phyloP scores from a whole-genome alignment of 2,329 filamentous ascomycete genomes.

The Akanthomyces dipterigenus region DNA sequence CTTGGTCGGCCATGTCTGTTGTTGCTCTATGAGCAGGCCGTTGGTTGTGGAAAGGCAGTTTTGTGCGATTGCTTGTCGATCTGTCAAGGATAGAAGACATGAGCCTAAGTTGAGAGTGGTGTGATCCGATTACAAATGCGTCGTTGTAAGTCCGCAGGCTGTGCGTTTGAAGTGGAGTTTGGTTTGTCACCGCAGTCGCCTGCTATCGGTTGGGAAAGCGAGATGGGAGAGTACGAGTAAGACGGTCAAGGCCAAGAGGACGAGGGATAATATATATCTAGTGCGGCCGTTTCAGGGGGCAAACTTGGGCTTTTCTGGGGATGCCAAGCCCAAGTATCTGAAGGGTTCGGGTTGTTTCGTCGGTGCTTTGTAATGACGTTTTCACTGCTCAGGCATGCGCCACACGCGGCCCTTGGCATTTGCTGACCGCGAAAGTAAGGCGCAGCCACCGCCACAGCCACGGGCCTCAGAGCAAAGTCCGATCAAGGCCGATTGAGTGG shows the following conservation, averaged over 20 bases:
- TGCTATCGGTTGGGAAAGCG: not conserved
- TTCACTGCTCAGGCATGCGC: not conserved
- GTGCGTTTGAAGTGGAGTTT: not conserved
- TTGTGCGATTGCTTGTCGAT: not conserved
- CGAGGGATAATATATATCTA: not conserved
- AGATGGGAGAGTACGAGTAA: not conserved
- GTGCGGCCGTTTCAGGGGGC: not conserved
- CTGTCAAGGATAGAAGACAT: not conserved
- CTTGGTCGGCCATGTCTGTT: conserved; percentile 12
- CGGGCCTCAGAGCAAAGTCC: too few species aligned
- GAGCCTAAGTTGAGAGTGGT: not conserved
- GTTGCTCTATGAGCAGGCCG: not conserved
- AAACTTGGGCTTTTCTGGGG: not conserved
- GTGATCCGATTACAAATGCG: conserved; percentile 9
- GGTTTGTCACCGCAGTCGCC: not conserved
- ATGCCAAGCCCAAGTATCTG: not conserved
- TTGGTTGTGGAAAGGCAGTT: not conserved
- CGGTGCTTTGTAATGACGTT: conserved; percentile 19
- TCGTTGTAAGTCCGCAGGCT: not conserved
- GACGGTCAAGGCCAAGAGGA: not conserved
- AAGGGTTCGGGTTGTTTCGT: conserved; percentile 3
- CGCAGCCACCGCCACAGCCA: not conserved
- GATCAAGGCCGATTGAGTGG: too few species aligned
- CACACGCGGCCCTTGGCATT: not conserved
- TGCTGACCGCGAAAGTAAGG: not conserved